These are phyloP conservation scores for Ophiostoma australiae DNA, from an alignment of 2,329 filamentous ascomycete species.

Conservation along the genomic window DNA sequence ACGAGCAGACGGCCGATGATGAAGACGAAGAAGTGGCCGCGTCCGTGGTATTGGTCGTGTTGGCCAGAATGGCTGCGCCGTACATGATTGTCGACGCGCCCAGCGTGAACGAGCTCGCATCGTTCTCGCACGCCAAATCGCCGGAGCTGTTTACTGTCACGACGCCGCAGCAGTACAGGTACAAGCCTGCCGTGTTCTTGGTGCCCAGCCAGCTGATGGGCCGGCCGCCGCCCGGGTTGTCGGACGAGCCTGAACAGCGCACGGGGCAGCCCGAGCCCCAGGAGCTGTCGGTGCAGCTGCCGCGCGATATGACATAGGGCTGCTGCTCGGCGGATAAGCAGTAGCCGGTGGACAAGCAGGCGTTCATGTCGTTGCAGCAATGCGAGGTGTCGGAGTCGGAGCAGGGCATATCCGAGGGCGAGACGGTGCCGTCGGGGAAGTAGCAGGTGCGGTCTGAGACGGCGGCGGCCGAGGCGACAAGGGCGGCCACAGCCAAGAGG, in stretches of 20 bases:
- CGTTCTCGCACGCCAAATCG: constrained; percentile 20
- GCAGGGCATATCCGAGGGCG: constrained; percentile 19
- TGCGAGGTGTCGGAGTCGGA: constrained; percentile 18
- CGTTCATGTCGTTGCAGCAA: constrained; percentile 23
- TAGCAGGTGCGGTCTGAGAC: constrained; percentile 22
- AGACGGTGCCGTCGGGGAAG: constrained; percentile 24
- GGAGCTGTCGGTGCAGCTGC: constrained; percentile 25
- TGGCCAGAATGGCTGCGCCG: constrained; percentile 21
- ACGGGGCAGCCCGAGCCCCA: constrained; percentile 26
- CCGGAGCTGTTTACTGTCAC: constrained; percentile 14
- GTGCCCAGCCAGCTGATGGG: constrained; percentile 21
- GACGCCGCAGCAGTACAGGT: constrained; percentile 24
- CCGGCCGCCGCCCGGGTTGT: constrained; percentile 17
- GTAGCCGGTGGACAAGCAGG: constrained; percentile 24
- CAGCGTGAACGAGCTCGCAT: constrained; percentile 20
- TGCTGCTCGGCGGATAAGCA: constrained; percentile 22
- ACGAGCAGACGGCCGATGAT: background rate
- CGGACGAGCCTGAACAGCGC: constrained; percentile 16
- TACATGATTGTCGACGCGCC: constrained; percentile 18
- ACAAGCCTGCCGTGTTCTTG: constrained; percentile 5
- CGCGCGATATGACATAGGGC: constrained; percentile 23
- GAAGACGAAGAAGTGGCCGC: background rate
- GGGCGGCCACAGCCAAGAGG: background rate
- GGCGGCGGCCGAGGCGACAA: background rate
- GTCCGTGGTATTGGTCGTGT: constrained; percentile 19